Base-by-base conservation (phyloP, 768 basidiomycete genomes). In the Mycena vitilis region DNA sequence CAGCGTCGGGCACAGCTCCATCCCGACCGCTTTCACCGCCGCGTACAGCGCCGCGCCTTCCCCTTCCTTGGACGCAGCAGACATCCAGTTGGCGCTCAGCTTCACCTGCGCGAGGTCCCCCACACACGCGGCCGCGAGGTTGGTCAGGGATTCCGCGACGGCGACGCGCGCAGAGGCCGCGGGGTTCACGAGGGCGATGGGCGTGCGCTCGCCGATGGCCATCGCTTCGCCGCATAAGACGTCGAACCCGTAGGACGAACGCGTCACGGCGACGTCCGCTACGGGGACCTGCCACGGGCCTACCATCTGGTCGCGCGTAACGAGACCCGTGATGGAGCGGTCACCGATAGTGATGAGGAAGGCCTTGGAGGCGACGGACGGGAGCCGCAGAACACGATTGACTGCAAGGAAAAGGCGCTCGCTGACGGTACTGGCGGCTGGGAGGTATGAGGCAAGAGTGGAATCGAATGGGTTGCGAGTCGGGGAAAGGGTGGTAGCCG, bases 31-130 rank as follows among this genome's bases (percentile, higher is more conserved):
- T 63, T 90, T 81, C 11, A 95, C 94, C 25, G 96, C 97, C 66
- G 92, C 94, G 78, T 97, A 99, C 63, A 99, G 84, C 13, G 86
- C 91, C 0, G 90, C 90, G 13, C 97, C 97, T 76, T 99, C 97
- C 52, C 96, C 92, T 73, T 89, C 84, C 76, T 93, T 93, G 11
- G 90, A 91, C 7, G 97, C 95, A 4, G 96, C 96, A 67, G 94
- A 95, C 98, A 99, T 99, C 98, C 98, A 99, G 79, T 99, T 99
- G 53, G 97, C 97, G 71, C 95, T 96, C n/a, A 99, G 86, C 80
- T 99, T 99, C 74, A 98, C 88, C 64, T 85, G 83, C 3, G 85
- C 84, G 40, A 98, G 82, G 30, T 87, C 85, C 4, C 87, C 87
- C 47, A 96, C 81, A 55, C 87, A 85, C 1, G 96, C 90, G 7